phyloP scores from a whole-genome alignment of 2,329 filamentous ascomycete species.

The Epichloe glyceriae region DNA sequence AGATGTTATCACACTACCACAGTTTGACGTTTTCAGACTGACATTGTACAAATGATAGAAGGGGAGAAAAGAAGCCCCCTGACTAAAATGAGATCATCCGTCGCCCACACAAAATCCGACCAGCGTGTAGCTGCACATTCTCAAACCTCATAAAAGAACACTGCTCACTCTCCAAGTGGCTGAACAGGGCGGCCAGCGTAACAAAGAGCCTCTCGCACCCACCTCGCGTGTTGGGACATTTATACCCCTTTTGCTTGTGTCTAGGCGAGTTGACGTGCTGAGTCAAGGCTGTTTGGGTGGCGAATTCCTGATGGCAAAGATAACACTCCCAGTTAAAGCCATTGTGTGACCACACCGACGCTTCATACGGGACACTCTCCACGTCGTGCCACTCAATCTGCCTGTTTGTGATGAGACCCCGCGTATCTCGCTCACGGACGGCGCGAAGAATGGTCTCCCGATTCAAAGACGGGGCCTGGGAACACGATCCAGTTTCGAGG shows the following conservation, averaged over 20 bases:
- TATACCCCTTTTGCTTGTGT: constrained; percentile 24
- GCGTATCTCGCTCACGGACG: constrained; percentile 32
- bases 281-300: constrained; percentile 22
- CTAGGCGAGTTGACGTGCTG: constrained; percentile 39
- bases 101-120: not conserved
- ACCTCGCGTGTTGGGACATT: constrained; percentile 21
- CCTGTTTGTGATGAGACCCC: constrained; percentile 35
- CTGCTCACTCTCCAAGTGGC: constrained; percentile 31
- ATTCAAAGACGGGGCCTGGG: constrained; percentile 27
- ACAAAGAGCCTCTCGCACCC: constrained; percentile 24
- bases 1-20: constrained; percentile 18
- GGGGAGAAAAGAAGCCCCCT: no score
- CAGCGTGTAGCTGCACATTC: constrained; percentile 16
- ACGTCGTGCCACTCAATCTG: constrained; percentile 29
- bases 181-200: constrained; percentile 25
- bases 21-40: constrained; percentile 18
- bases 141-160: constrained; percentile 26
- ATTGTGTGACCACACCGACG: constrained; percentile 29
- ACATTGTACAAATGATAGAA: not conserved
- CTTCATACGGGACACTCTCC: constrained; percentile 19
- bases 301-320: constrained; percentile 35
- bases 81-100: constrained; percentile 4
- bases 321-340: constrained; percentile 15
- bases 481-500: constrained; percentile 40
- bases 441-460: constrained; percentile 32